phyloP scores from a whole-genome alignment of 176 grass and related monocot species.

The Ensete glaucum region DNA sequence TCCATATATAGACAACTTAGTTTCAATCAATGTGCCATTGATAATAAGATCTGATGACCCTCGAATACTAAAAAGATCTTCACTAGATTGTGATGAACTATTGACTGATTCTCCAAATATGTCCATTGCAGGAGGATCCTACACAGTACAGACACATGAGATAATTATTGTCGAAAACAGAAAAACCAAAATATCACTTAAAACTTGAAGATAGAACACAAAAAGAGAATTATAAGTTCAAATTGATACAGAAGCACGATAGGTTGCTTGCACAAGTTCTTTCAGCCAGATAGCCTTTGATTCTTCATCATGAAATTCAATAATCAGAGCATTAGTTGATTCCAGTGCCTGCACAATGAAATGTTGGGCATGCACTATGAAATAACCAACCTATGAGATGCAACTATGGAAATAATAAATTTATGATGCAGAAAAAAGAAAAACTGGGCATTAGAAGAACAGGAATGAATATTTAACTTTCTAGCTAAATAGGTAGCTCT shows the following conservation, averaged over 20 bases:
- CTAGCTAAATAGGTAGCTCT: too few relatives aligned
- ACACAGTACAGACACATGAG: not conserved
- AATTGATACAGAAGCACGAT: constrained; percentile 74
- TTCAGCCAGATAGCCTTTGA: constrained; percentile 84
- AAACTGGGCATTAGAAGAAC: too few relatives aligned
- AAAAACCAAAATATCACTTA: constrained; percentile 4
- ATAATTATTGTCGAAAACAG: constrained; percentile 3
- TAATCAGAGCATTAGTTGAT: constrained; percentile 73
- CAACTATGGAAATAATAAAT: not conserved
- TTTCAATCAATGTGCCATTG: constrained; percentile 84
- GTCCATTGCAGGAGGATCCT: constrained; percentile 68
- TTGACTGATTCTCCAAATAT: constrained; percentile 59
- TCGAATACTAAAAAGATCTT: constrained; percentile 50
- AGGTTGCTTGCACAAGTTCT: constrained; percentile 74
- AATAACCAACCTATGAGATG: not conserved
- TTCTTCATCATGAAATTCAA: constrained; percentile 64
- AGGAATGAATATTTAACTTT: too few relatives aligned
- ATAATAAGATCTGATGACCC: constrained; percentile 81
- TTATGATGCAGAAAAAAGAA: not conserved
- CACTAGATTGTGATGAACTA: constrained; percentile 39
- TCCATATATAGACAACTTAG: constrained; percentile 74
- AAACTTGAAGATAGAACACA: constrained; percentile 24
- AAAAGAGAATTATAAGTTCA: not conserved
- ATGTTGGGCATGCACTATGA: constrained; percentile 10
- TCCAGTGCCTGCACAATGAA: constrained; percentile 76